Percentiles rank a stretch among this genome's conserved stretches.
Evolutionary conservation across 441 rosid genomes (phyloP).

Genomic region (Erodium moschatum): DNA sequence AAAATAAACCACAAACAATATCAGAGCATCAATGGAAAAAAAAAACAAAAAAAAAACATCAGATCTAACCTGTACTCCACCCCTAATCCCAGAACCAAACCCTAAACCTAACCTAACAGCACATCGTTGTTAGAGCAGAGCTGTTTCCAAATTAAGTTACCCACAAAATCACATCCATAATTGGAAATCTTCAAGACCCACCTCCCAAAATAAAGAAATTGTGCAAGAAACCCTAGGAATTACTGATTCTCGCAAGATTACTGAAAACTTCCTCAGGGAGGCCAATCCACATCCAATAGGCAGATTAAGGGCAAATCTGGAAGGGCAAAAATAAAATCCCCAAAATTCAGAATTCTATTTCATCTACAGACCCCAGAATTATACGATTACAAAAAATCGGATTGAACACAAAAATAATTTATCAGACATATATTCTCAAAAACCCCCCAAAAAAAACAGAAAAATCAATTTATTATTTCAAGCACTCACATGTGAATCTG

Average conservation of each 20-base stretch:
- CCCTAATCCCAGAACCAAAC: conserved; percentile 5
- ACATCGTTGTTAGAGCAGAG: conserved; percentile 11
- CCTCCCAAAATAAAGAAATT: conserved; percentile 12
- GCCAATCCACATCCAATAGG: not conserved
- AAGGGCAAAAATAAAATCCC: conserved; percentile 15
- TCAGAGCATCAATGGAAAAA: conserved; percentile 2
- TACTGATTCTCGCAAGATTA: conserved; percentile 10
- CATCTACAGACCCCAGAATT: not conserved
- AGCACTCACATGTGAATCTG: conserved; percentile 1
- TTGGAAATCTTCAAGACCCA: conserved; percentile 22
- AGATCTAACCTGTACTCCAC: conserved; percentile 36
- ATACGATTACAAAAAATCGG: not conserved
- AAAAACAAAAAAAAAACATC: conserved; percentile 14
- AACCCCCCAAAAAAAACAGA: not conserved
- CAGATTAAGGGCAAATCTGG: conserved; percentile 38
- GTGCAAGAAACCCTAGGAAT: conserved; percentile 20
- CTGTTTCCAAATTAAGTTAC: conserved; percentile 19
- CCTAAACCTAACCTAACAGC: conserved; percentile 32
- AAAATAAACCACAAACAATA: conserved; percentile 17
- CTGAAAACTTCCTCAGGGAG: conserved; percentile 9
- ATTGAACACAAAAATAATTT: not conserved
- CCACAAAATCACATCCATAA: conserved; percentile 26
- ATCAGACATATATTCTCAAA: not conserved
- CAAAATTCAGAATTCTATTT: not conserved
- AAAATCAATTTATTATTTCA: not conserved